Base-by-base conservation (phyloP, 805 yeast genomes). In the Nakazawaea laoshanensis region DNA sequence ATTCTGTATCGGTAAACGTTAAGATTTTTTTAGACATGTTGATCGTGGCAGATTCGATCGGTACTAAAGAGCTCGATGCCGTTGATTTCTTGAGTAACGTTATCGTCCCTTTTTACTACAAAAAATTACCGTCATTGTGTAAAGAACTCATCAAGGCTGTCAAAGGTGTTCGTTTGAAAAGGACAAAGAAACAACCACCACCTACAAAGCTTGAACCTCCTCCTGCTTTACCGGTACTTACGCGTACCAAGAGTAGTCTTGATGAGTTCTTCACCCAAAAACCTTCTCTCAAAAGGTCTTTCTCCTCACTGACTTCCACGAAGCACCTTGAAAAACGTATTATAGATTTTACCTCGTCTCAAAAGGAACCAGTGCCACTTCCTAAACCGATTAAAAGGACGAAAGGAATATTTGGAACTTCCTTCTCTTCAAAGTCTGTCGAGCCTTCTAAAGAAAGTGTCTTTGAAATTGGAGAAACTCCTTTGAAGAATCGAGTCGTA, bases 101-200 rank as follows among this genome's bases (percentile, higher is more conserved):
- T 23, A 36, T 36, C 26, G 20, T 36, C 10, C 39, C 39, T 4
- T 36, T 26, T 21, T 36, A 36, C 23, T 36, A 31, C 29, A 36
- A 36, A 13, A 36, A 31, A 12, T 18, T 19, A 12, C 27, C 39
- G 3, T 5, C 11, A 6, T 12, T 36, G 4, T 36, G 39, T 28
- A 36, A 36, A 19, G 32, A 31, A 13, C 26, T 36, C 8, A 36
- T 36, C 12, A 31, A 30, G 34, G 28, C 39, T 3, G 39, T 31
- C 12, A 36, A 36, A 17, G 39, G 39, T 23, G 39, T 36, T 11
- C 19, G 39, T 20, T 27, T 36, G 29, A 30, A 30, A n/a, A 11
- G 30, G 22, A 35, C 16, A 18, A 22, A n/a, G 5, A 24, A 19
- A 7, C 27, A 15, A 18, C n/a, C 17, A n/a, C 28, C 19, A 11